Evolutionary conservation across 148 eudicot genomes (phyloP).

Genomic region (Rhododendron simsii): DNA sequence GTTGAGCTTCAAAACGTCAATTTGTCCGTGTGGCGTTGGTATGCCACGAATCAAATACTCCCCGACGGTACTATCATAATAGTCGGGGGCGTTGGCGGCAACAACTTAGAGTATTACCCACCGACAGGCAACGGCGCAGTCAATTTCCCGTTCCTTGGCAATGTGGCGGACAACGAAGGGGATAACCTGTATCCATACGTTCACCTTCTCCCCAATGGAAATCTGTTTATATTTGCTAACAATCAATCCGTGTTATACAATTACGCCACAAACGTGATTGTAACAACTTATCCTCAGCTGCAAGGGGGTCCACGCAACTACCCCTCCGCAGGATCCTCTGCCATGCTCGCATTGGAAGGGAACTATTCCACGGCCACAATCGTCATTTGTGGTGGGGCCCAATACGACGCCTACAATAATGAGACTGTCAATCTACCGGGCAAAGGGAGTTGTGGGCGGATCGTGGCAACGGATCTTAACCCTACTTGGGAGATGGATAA

Average conservation of each 20-base stretch:
- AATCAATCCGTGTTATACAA: slow-evolving; percentile 63
- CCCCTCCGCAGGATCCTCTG: too few relatives aligned
- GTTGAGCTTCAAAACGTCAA: slow-evolving; percentile 47
- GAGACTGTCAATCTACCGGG: too few relatives aligned
- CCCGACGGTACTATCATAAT: slow-evolving; percentile 71
- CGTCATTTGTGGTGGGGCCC: slow-evolving; percentile 19
- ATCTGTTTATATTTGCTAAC: slow-evolving; percentile 74
- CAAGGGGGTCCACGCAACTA: slow-evolving; percentile 5
- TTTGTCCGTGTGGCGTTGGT: slow-evolving; percentile 36
- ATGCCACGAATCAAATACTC: slow-evolving; percentile 39
- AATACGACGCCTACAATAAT: too few relatives aligned
- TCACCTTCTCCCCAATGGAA: slow-evolving; percentile 55
- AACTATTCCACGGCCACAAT: too few relatives aligned
- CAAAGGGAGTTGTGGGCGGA: slow-evolving; percentile 18
- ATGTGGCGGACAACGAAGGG: not conserved
- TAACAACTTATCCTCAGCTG: slow-evolving; percentile 45
- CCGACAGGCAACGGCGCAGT: not conserved
- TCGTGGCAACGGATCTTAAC: slow-evolving; percentile 53
- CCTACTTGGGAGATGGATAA: slow-evolving; percentile 85
- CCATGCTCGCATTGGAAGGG: too few relatives aligned
- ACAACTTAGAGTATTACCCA: slow-evolving; percentile 43
- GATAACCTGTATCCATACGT: too few relatives aligned
- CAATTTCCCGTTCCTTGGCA: not conserved
- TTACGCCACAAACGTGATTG: slow-evolving; percentile 24
- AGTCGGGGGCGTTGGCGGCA: slow-evolving; percentile 52